A percentile compares a stretch with the other conserved stretches of the same genome.
Conservation (phyloP, 306 rosid species). For the Pterocarpus santalinus region DNA sequence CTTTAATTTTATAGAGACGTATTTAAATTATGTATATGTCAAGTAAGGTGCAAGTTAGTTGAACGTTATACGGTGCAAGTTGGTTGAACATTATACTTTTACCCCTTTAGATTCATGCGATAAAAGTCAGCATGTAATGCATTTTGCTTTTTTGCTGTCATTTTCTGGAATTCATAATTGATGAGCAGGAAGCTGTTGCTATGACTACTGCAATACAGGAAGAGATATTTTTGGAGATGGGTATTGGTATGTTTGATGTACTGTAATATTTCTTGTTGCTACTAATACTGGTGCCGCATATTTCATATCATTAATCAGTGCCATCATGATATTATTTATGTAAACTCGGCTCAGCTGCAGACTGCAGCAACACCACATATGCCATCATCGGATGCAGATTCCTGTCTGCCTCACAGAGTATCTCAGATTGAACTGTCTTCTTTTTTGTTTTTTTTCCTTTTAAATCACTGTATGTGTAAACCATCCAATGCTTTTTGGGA, state of each 20-base stretch:
- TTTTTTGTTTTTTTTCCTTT: not conserved
- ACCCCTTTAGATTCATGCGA: not conserved
- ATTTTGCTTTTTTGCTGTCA: conserved; percentile 11
- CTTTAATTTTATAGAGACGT: not conserved
- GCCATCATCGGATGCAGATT: not conserved
- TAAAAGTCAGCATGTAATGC: conserved; percentile 21
- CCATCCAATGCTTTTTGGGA: not conserved
- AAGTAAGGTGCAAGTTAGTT: not conserved
- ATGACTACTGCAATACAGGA: conserved; percentile 86
- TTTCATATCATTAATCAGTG: conserved; percentile 23
- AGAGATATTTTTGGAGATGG: conserved; percentile 88
- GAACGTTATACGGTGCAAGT: no score
- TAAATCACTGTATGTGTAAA: not conserved
- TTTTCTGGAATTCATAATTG: conserved; percentile 27
- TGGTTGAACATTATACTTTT: not conserved
- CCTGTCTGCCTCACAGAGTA: conserved; percentile 12
- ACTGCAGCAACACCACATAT: not conserved
- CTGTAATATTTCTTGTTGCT: not conserved
- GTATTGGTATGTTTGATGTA: conserved; percentile 65
- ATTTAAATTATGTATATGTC: conserved; percentile 28
- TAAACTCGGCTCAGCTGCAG: not conserved
- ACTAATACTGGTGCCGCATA: not conserved
- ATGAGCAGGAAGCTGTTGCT: conserved; percentile 88
- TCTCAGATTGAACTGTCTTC: not conserved
- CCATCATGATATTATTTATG: not conserved